A percentile compares a stretch with the other conserved stretches of the same genome.
Evolutionary conservation across 2,329 filamentous ascomycete genomes (phyloP).

Genomic region (Fusarium coffeatum): DNA sequence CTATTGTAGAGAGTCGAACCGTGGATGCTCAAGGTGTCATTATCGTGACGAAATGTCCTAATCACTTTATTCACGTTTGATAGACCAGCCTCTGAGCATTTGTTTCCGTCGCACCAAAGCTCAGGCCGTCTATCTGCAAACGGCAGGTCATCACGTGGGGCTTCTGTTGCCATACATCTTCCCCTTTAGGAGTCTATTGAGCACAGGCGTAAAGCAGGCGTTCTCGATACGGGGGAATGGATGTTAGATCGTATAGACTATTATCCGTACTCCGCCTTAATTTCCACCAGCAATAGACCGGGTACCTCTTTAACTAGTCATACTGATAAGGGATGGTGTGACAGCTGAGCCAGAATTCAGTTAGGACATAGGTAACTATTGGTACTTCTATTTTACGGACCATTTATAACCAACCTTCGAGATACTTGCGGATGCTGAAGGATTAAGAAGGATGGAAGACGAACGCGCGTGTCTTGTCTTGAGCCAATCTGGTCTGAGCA

Average conservation of each 20-base stretch:
- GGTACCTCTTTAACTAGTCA: neutral
- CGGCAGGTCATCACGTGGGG: neutral
- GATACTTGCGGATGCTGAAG: neutral
- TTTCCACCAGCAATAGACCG: slow-evolving; percentile 13
- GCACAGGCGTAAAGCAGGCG: slow-evolving; percentile 5
- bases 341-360: neutral
- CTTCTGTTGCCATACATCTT: neutral
- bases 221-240: neutral
- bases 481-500: slow-evolving; percentile 30
- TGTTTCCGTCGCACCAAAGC: neutral
- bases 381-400: neutral
- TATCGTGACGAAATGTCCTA: neutral
- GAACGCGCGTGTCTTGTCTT: slow-evolving; percentile 1
- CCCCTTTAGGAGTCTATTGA: slow-evolving; percentile 1
- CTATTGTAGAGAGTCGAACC: neutral
- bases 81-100: neutral
- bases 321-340: neutral
- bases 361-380: neutral
- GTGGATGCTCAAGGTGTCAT: neutral
- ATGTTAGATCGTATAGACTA: neutral
- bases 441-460: neutral
- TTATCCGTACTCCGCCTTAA: slow-evolving; percentile 26
- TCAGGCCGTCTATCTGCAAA: neutral
- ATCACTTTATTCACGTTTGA: neutral
- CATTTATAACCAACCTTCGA: neutral